Evolutionary conservation across 257 asterid genomes (phyloP).

Genomic region (Voacanga thouarsii): DNA sequence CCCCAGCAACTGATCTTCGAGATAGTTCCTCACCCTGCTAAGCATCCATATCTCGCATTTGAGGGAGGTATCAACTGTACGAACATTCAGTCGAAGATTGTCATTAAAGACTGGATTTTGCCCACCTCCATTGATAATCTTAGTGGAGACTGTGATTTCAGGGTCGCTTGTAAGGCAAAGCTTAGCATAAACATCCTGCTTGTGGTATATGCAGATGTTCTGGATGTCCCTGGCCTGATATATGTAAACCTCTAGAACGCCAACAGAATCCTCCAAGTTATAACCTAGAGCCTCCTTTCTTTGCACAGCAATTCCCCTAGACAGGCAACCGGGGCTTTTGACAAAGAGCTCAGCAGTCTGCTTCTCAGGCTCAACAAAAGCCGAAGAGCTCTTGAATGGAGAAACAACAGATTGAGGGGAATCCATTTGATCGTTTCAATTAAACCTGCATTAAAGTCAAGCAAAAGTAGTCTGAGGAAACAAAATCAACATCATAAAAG

Average conservation of each 20-base stretch:
- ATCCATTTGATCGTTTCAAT: slow-evolving; percentile 52
- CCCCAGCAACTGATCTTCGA: slow-evolving; percentile 92
- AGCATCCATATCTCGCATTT: slow-evolving; percentile 98
- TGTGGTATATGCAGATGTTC: slow-evolving; percentile 93
- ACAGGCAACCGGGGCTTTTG: slow-evolving; percentile 28
- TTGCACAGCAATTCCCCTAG: slow-evolving; percentile 32
- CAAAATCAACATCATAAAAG: neutral
- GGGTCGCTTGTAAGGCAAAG: slow-evolving; percentile 83
- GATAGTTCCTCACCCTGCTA: slow-evolving; percentile 87
- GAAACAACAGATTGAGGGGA: slow-evolving; percentile 92
- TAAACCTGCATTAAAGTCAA: slow-evolving; percentile 36
- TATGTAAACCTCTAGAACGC: slow-evolving; percentile 74
- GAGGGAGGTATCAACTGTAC: slow-evolving; percentile 62
- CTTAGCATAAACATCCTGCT: slow-evolving; percentile 93
- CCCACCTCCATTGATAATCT: slow-evolving; percentile 89
- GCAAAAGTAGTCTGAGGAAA: neutral
- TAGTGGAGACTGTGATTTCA: slow-evolving; percentile 66
- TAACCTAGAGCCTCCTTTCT: slow-evolving; percentile 32
- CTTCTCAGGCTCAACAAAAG: slow-evolving; percentile 55
- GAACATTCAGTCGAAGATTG: slow-evolving; percentile 52
- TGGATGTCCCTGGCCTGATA: slow-evolving; percentile 92
- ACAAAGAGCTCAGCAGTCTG: slow-evolving; percentile 34
- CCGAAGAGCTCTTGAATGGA: slow-evolving; percentile 59
- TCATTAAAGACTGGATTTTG: slow-evolving; percentile 82
- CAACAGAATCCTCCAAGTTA: slow-evolving; percentile 41